phyloP scores from a whole-genome alignment of 768 basidiomycete genomes.

The Russula sp. region DNA sequence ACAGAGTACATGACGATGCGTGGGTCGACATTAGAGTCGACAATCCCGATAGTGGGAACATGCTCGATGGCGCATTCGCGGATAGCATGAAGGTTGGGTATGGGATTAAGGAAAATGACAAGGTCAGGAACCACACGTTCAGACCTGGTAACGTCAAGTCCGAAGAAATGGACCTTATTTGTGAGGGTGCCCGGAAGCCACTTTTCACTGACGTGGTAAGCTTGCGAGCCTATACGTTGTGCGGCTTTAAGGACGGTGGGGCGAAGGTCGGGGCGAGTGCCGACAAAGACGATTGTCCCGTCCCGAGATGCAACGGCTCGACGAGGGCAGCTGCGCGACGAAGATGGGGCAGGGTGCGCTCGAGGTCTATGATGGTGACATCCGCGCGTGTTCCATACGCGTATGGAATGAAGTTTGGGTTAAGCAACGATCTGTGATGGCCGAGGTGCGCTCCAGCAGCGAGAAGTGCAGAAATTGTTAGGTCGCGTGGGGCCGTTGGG shows the following conservation, averaged over 20 bases:
- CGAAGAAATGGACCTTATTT: constrained; percentile 74
- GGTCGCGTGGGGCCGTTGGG: constrained; percentile 55
- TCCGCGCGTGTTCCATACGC: constrained; percentile 90
- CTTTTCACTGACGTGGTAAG: constrained; percentile 78
- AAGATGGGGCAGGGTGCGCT: constrained; percentile 87
- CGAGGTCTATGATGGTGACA: constrained; percentile 91
- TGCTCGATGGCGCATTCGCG: constrained; percentile 87
- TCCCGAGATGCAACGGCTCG: constrained; percentile 76
- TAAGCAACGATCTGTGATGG: constrained; percentile 78
- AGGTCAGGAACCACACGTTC: constrained; percentile 77
- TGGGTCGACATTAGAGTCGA: constrained; percentile 95
- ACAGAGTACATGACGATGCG: constrained; percentile 97
- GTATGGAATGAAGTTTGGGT: constrained; percentile 87
- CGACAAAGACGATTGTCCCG: constrained; percentile 87
- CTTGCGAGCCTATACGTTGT: constrained; percentile 72
- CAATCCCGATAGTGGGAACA: constrained; percentile 90
- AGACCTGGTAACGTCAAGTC: constrained; percentile 50
- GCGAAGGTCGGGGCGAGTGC: constrained; percentile 77
- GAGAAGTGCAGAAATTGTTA: constrained; percentile 84
- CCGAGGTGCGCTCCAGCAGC: constrained; percentile 95
- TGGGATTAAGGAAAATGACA: constrained; percentile 87
- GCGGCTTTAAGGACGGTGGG: constrained; percentile 75
- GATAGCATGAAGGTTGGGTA: constrained; percentile 79
- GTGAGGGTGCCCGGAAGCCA: constrained; percentile 98
- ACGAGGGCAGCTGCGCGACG: constrained; percentile 88